phyloP scores from a whole-genome alignment of 2,329 filamentous ascomycete species.

The Ceratocystiopsis brevicomis region DNA sequence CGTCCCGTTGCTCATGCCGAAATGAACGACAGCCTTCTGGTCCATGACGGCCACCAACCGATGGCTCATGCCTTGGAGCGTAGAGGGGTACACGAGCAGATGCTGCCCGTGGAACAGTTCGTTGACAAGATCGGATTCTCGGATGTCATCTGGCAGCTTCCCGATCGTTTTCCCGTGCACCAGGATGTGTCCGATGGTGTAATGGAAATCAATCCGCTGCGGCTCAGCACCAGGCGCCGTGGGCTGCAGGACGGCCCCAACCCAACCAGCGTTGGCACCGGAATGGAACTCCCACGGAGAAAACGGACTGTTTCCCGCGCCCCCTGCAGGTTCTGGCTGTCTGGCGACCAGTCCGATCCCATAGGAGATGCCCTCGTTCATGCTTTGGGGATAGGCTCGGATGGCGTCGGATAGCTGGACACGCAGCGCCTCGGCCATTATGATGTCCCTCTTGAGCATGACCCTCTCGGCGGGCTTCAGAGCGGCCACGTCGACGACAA shows the following conservation, averaged over 20 bases:
- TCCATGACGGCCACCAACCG: constrained; percentile 16
- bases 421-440: background rate
- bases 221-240: background rate
- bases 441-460: background rate
- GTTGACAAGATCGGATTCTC: constrained; percentile 22
- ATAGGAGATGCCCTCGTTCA: background rate
- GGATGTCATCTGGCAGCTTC: constrained; percentile 32
- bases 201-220: constrained; percentile 18
- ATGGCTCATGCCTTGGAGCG: constrained; percentile 33
- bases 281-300: background rate
- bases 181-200: constrained; percentile 17
- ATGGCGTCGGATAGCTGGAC: background rate
- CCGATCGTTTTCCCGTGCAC: constrained; percentile 18
- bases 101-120: constrained; percentile 34
- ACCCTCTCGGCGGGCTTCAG: background rate
- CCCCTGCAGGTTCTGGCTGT: no score
- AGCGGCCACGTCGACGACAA: background rate
- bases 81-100: constrained; percentile 33
- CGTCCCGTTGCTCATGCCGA: constrained; percentile 25
- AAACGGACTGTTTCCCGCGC: background rate
- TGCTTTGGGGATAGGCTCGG: background rate
- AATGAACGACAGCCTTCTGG: constrained; percentile 31
- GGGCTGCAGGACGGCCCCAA: background rate
- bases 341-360: background rate
- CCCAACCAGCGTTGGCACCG: constrained; percentile 1